Conservation (phyloP, 108 stramenopile species). For the Chaetoceros muelleri region DNA sequence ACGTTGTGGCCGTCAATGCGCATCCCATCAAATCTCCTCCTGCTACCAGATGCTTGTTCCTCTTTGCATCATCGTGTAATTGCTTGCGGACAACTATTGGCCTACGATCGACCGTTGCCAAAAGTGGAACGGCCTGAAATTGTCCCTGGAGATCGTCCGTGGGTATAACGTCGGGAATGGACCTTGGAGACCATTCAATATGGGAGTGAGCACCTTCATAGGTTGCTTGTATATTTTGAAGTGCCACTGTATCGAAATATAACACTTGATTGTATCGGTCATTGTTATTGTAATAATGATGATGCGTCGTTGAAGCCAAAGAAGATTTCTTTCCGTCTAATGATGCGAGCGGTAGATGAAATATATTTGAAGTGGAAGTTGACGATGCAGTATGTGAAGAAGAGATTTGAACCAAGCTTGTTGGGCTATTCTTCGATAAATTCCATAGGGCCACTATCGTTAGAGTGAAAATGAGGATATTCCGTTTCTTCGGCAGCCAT, state of each 20-base stretch:
- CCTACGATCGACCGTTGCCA: constrained; percentile 12
- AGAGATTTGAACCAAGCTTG: neutral
- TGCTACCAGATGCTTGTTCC: neutral
- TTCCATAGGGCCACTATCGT: neutral
- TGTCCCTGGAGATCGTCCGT: neutral
- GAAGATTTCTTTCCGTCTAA: neutral
- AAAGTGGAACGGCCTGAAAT: constrained; percentile 6
- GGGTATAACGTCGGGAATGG: neutral
- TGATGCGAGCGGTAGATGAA: neutral
- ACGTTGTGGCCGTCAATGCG: constrained; percentile 9
- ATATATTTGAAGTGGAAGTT: neutral
- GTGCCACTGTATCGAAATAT: constrained; percentile 5
- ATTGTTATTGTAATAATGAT: neutral
- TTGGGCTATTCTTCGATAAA: neutral
- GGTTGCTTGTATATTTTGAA: constrained; percentile 8
- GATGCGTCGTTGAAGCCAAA: neutral
- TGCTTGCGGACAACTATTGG: constrained; percentile 14
- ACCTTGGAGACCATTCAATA: neutral
- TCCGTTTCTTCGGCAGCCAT: too few relatives aligned
- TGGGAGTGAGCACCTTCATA: constrained; percentile 8
- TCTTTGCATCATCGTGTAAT: constrained; percentile 1
- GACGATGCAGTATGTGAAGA: neutral
- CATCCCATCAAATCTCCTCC: constrained; percentile 7
- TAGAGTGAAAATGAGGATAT: neutral
- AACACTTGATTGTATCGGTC: constrained; percentile 7